phyloP scores from a whole-genome alignment of 2,329 filamentous ascomycete genomes.

The Macrophomina phaseolina region DNA sequence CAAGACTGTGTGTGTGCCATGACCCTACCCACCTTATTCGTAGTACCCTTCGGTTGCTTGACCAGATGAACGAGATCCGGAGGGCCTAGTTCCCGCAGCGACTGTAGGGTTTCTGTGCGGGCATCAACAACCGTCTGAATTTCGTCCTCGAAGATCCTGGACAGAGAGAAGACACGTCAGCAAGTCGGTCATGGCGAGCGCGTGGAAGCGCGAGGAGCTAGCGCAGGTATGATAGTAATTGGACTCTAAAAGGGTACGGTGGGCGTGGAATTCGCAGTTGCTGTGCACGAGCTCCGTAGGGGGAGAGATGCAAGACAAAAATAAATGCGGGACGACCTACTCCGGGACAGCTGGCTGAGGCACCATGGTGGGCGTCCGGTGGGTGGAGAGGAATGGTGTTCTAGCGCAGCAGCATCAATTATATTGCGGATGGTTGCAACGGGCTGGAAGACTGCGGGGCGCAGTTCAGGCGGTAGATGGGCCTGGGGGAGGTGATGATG shows the following conservation, averaged over 20 bases:
- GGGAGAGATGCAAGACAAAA: slow-evolving; percentile 27
- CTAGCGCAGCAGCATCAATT: slow-evolving; percentile 24
- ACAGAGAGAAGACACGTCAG: slow-evolving; percentile 26
- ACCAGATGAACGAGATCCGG: slow-evolving; percentile 95
- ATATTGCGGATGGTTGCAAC: neutral
- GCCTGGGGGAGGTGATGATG: slow-evolving; percentile 21
- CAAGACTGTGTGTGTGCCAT: neutral
- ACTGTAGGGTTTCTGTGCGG: slow-evolving; percentile 84
- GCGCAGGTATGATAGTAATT: neutral
- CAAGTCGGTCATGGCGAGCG: neutral
- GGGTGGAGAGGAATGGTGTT: neutral
- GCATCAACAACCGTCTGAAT: slow-evolving; percentile 90
- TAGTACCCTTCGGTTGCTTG: slow-evolving; percentile 70
- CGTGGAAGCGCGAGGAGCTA: neutral
- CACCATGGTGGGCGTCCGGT: slow-evolving; percentile 42
- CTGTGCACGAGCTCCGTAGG: neutral
- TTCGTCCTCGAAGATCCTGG: slow-evolving; percentile 90
- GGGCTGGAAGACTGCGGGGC: slow-evolving; percentile 3
- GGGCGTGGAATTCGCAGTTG: neutral
- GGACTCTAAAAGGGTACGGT: neutral
- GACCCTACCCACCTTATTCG: slow-evolving; percentile 58
- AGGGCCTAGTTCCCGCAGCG: slow-evolving; percentile 89
- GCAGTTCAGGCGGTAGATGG: slow-evolving; percentile 6
- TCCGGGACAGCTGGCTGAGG: slow-evolving; percentile 50
- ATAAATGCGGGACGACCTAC: slow-evolving; percentile 40